Evolutionary conservation across 208 protist species (phyloP).

Genomic region (Trypanosoma avium): DNA sequence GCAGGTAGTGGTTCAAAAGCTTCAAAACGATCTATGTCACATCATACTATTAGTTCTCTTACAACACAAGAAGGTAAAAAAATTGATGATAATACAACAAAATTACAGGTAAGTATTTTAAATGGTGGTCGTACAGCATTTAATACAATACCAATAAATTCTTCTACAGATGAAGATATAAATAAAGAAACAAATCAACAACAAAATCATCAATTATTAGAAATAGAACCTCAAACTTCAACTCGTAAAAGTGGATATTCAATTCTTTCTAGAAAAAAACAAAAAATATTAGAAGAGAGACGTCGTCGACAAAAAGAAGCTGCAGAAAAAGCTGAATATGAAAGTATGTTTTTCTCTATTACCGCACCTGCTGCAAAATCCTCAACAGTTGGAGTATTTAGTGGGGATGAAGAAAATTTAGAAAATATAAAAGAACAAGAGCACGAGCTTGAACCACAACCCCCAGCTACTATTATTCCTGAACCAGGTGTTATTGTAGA

Average conservation of each 20-base stretch:
- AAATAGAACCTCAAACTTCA: neutral
- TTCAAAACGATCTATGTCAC: neutral
- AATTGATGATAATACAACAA: neutral
- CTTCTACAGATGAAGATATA: neutral
- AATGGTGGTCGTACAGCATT: neutral
- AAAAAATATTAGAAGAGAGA: conserved; percentile 16
- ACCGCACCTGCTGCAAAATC: neutral
- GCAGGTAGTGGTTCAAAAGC: neutral
- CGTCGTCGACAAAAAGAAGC: conserved; percentile 22
- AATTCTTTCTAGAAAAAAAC: conserved; percentile 19
- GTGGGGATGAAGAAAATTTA: neutral
- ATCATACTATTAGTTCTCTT: neutral
- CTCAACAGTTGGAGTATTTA: neutral
- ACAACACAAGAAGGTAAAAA: neutral
- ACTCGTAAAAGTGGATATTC: neutral
- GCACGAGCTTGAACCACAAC: neutral
- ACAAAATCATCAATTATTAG: neutral
- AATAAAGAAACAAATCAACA: neutral
- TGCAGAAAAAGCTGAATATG: conserved; percentile 27
- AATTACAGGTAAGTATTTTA: conserved; percentile 7
- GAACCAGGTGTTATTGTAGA: conserved; percentile 43
- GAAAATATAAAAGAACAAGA: neutral
- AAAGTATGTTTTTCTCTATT: conserved; percentile 20
- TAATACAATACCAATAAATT: neutral
- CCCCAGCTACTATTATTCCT: conserved; percentile 13